Base-by-base conservation (phyloP, 495 filamentous ascomycete species). In the Penicillium daleae region DNA sequence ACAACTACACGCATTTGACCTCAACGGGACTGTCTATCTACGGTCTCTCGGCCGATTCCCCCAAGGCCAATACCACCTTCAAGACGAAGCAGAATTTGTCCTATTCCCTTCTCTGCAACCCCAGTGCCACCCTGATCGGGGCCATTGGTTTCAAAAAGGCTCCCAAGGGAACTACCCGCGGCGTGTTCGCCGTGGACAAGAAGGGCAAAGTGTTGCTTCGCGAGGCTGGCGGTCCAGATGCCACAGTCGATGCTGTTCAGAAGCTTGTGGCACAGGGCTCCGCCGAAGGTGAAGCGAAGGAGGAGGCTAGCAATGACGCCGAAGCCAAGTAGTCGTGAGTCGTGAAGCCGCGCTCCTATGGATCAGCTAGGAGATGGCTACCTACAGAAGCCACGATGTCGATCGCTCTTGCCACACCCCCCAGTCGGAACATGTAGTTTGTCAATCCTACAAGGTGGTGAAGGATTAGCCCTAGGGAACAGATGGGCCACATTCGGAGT, bases 41-140 rank as follows among this genome's bases (percentile, higher is more conserved):
- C 74, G 95, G 95, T 26, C 86, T 99, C 22, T 95, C 91, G 13
- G 83, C 86, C 57, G 95, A 99, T 78, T 88, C 86, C 9, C 87
- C 92, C 64, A 93, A 92, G 74, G 85, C 90, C 60, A 99, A 99
- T 77, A 92, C 91, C 39, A 90, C 87, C 40, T 99, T 99, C 83
- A 88, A 90, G 70, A 86, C 84, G 17, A 97, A 93, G 76, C 90
- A 98, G 69, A 90, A 86, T 46, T 82, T 99, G n/a, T 89, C 90
- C 13, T 98, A 94, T 73, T 77, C 90, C 5, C 88, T 98, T 33
- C 86, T 99, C 52, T 98, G 93, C 78, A 92, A 99, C 73, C 82
- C 88, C 7, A 66, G 73, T 27, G 86, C 82, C 22, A 86, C 85
- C 10, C 84, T 99, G 46, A 92, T 95, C 65, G 78, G 63, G 26